Conservation (phyloP, 352 stramenopile genomes). For the Phytophthora tubulina region DNA sequence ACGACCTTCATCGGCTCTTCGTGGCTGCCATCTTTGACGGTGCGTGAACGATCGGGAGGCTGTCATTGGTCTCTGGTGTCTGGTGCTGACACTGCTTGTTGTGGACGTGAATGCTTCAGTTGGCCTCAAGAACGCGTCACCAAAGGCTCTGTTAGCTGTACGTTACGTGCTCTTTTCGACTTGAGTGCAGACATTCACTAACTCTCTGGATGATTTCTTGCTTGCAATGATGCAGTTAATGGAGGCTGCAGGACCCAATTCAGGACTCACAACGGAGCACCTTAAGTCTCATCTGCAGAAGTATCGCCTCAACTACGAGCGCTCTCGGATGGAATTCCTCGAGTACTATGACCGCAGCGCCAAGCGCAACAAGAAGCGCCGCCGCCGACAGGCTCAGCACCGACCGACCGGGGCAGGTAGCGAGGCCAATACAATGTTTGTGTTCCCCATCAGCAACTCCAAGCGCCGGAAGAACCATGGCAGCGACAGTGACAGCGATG, state of each 20-base stretch:
- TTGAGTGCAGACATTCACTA: slow-evolving; percentile 9
- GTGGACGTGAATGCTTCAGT: slow-evolving; percentile 49
- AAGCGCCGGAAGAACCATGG: slow-evolving; percentile 47
- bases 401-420: slow-evolving; percentile 29
- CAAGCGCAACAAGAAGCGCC: slow-evolving; percentile 67
- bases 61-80: not conserved
- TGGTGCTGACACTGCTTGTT: slow-evolving; percentile 14
- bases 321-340: slow-evolving; percentile 86
- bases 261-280: slow-evolving; percentile 86
- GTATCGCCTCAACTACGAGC: slow-evolving; percentile 90
- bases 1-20: slow-evolving; percentile 90
- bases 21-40: slow-evolving; percentile 90
- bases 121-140: slow-evolving; percentile 88
- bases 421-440: slow-evolving; percentile 79
- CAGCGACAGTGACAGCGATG: slow-evolving; percentile 53
- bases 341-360: slow-evolving; percentile 87
- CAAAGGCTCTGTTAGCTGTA: slow-evolving; percentile 82
- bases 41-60: slow-evolving; percentile 35
- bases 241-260: slow-evolving; percentile 59
- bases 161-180: slow-evolving; percentile 14
- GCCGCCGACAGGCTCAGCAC: slow-evolving; percentile 51
- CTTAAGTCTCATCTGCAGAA: slow-evolving; percentile 92
- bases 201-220: slow-evolving; percentile 23
- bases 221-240: slow-evolving; percentile 61
- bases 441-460: slow-evolving; percentile 80